phyloP scores from a whole-genome alignment of 2,329 filamentous ascomycete species.

The Curvularia spicifera region DNA sequence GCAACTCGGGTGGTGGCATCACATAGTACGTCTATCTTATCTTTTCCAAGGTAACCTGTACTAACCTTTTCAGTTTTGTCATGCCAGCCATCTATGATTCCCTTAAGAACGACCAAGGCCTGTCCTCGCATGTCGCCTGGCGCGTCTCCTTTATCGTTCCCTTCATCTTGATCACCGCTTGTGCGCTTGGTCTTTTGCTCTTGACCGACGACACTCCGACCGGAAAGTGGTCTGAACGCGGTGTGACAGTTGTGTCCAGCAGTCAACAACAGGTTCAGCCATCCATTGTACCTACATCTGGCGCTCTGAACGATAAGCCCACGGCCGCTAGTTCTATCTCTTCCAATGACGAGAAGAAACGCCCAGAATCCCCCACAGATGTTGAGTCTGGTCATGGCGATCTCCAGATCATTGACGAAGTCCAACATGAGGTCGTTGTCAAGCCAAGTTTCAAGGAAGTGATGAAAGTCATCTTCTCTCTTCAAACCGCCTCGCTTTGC shows the following conservation, averaged over 20 bases:
- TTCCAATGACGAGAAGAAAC: slow-evolving; percentile 50
- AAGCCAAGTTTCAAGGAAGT: slow-evolving; percentile 67
- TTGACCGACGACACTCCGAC: slow-evolving; percentile 82
- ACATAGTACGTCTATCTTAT: slow-evolving; percentile 65
- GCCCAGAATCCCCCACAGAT: slow-evolving; percentile 29
- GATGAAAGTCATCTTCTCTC: slow-evolving; percentile 67
- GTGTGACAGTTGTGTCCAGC: slow-evolving; percentile 62
- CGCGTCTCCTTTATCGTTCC: slow-evolving; percentile 84
- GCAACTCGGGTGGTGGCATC: slow-evolving; percentile 86
- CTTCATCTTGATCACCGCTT: slow-evolving; percentile 73
- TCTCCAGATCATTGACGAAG: slow-evolving; percentile 62
- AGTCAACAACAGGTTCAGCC: slow-evolving; percentile 54
- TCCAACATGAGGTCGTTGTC: slow-evolving; percentile 65
- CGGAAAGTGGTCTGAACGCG: slow-evolving; percentile 79
- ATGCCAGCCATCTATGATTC: slow-evolving; percentile 91
- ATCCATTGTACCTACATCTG: slow-evolving; percentile 62
- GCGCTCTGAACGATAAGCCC: slow-evolving; percentile 55
- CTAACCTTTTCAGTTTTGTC: slow-evolving; percentile 64
- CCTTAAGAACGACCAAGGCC: slow-evolving; percentile 64
- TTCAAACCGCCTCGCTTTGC: slow-evolving; percentile 60
- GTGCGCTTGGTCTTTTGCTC: slow-evolving; percentile 72
- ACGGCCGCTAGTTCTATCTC: slow-evolving; percentile 43
- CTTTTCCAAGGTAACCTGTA: background rate
- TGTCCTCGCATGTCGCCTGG: slow-evolving; percentile 76
- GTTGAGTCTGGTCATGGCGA: slow-evolving; percentile 58